Percentiles rank a stretch among this genome's conserved stretches.
Evolutionary conservation across 2,329 filamentous ascomycete genomes (phyloP).

Genomic region (Cladophialophora yegresii): DNA sequence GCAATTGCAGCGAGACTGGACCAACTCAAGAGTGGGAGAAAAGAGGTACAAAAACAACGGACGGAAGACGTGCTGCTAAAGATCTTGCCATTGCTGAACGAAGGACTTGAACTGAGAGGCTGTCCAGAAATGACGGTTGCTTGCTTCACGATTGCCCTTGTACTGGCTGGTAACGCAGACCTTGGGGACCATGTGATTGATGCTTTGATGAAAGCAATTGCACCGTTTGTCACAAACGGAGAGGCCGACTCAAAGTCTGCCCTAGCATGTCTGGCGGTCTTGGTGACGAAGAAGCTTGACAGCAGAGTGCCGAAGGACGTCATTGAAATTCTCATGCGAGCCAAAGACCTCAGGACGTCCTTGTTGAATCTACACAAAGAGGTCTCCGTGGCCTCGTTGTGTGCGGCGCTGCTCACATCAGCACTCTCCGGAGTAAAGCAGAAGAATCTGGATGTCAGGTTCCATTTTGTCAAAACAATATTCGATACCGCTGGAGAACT

Average conservation of each 20-base stretch:
- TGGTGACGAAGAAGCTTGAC: conserved; percentile 76
- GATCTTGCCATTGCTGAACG: conserved; percentile 70
- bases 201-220: conserved; percentile 85
- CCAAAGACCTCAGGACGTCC: conserved; percentile 41
- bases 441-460: conserved; percentile 36
- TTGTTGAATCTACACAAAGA: conserved; percentile 41
- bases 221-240: conserved; percentile 72
- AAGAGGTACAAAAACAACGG: conserved; percentile 74
- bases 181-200: conserved; percentile 79
- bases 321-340: conserved; percentile 54
- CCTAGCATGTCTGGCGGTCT: conserved; percentile 75
- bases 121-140: conserved; percentile 78
- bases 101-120: conserved; percentile 73
- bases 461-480: conserved; percentile 30
- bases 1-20: conserved; percentile 81
- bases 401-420: conserved; percentile 21
- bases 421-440: conserved; percentile 32
- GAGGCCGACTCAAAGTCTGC: conserved; percentile 66
- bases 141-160: conserved; percentile 86
- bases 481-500: conserved; percentile 30
- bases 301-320: conserved; percentile 70
- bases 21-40: conserved; percentile 71
- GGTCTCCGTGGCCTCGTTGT: conserved; percentile 20
- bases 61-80: conserved; percentile 74
- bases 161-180: conserved; percentile 79